Base-by-base conservation (phyloP, 2,329 filamentous ascomycete species). In the Penicillium verrucosum region DNA sequence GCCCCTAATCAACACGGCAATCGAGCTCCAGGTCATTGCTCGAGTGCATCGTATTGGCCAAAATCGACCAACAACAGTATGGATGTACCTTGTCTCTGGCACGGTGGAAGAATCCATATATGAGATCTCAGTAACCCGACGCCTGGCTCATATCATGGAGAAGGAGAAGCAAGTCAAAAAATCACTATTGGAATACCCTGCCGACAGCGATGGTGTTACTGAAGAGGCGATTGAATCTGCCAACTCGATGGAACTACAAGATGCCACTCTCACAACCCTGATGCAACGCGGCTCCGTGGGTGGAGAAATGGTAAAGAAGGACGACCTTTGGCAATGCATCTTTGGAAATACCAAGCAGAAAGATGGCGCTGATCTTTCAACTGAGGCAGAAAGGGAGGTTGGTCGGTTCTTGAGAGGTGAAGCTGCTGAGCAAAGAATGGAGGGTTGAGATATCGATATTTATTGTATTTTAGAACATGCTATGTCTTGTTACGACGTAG, bases 21-120 rank as follows among this genome's bases (percentile, higher is more conserved):
- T 99, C 16, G 94, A 97, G 73, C 81, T 97, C 10, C 94, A 99
- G 73, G 93, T 92, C 14, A 96, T 97, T 68, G 92, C 93, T 0
- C 88, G 94, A 54, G 92, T 99, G 1, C 92, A 99, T 70, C 86
- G 94, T 36, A 99, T 99, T 61, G 94, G 94, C 0, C 94, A 97
- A 74, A 82, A 87, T 61, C 86, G 89, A 50, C 83, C 89, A 62
- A 99, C 94, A 0, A 96, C 90, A 0, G 92, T 97, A 1, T 97
- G 92, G 89, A 88, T 97, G 73, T 97, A 97, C 71, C 82, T 97
- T 2, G 84, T 97, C n/a, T 85, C 88, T 16, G 90, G 89, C 50
- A 96, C 93, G 0, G 90, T 97, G 0, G 94, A 99, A 70, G 89
- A 96, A 75, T 89, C 89, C 1, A 95, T 97, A 60, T 92, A 97